Conservation (phyloP, 768 basidiomycete species). For the Boletus subcaerulescens region DNA sequence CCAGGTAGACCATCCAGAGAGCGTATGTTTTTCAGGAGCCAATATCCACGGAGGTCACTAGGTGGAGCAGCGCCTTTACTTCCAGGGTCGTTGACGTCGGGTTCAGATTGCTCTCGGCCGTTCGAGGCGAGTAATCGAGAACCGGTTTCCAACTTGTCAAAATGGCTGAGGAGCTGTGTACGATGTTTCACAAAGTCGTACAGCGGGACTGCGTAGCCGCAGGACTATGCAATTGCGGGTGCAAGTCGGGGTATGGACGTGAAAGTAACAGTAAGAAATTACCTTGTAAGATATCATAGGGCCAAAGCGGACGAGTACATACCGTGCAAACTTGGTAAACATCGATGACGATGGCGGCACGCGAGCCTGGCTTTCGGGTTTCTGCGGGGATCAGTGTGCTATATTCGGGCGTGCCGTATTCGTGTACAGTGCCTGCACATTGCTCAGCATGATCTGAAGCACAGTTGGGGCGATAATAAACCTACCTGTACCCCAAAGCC, state of each 20-base stretch:
- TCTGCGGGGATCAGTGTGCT: constrained; percentile 46
- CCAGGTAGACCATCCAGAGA: constrained; percentile 61
- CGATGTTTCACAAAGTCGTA: constrained; percentile 59
- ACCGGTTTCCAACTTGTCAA: constrained; percentile 39
- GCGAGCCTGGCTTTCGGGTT: constrained; percentile 53
- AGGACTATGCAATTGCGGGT: constrained; percentile 44
- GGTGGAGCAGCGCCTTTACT: constrained; percentile 1
- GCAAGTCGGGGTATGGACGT: background rate
- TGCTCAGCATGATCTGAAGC: background rate
- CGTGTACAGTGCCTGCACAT: constrained; percentile 50
- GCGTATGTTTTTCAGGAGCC: constrained; percentile 44
- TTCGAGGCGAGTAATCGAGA: constrained; percentile 31
- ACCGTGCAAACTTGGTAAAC: constrained; percentile 53
- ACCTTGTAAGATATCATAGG: background rate
- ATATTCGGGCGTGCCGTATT: constrained; percentile 63
- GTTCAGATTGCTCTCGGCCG: background rate
- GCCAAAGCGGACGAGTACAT: constrained; percentile 13
- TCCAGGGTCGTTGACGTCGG: constrained; percentile 8
- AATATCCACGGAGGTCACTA: constrained; percentile 46
- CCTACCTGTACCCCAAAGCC: constrained; percentile 56
- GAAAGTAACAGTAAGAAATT: background rate
- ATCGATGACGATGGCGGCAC: constrained; percentile 57
- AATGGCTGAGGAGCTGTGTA: constrained; percentile 44
- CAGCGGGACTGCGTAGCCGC: constrained; percentile 62
- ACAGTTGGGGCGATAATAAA: background rate